Conservation (phyloP, 1,139 yeast genomes). For the Scheffersomyces quercinus region DNA sequence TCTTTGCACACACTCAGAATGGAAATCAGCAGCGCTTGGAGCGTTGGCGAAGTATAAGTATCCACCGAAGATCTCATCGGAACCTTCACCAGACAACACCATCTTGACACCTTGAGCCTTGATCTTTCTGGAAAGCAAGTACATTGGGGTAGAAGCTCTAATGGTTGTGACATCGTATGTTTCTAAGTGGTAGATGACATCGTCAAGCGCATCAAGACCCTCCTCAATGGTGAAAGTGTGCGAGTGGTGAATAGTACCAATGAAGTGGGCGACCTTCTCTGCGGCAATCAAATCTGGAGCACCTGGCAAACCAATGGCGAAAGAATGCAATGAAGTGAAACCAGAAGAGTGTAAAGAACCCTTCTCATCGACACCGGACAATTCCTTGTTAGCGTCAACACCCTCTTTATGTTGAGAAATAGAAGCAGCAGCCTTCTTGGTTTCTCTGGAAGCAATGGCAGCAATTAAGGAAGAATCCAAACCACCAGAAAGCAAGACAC, state of each 20-base stretch:
- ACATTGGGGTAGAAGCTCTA: constrained; percentile 99
- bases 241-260: constrained; percentile 96
- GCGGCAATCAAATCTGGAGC: constrained; percentile 99
- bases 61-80: constrained; percentile 98
- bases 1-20: constrained; percentile 89
- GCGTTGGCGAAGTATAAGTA: constrained; percentile 97
- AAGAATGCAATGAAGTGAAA: constrained; percentile 83
- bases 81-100: constrained; percentile 99
- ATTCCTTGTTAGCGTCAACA: constrained; percentile 55
- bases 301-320: constrained; percentile 94
- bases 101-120: constrained; percentile 99
- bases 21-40: constrained; percentile 90
- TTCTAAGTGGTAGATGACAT: constrained; percentile 93
- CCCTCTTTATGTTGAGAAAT: constrained; percentile 44
- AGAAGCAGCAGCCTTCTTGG: constrained; percentile 69
- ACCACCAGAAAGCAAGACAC: constrained; percentile 95
- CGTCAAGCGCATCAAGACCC: constrained; percentile 93
- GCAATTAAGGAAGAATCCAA: constrained; percentile 96
- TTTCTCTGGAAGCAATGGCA: constrained; percentile 94
- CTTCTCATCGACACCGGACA: constrained; percentile 88
- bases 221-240: constrained; percentile 96
- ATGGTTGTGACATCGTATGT: constrained; percentile 98
- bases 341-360: constrained; percentile 82
- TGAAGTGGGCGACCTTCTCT: constrained; percentile 90
- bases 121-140: constrained; percentile 90